Base-by-base conservation (phyloP, 352 stramenopile species). In the Globisporangium rhizosaccharum region DNA sequence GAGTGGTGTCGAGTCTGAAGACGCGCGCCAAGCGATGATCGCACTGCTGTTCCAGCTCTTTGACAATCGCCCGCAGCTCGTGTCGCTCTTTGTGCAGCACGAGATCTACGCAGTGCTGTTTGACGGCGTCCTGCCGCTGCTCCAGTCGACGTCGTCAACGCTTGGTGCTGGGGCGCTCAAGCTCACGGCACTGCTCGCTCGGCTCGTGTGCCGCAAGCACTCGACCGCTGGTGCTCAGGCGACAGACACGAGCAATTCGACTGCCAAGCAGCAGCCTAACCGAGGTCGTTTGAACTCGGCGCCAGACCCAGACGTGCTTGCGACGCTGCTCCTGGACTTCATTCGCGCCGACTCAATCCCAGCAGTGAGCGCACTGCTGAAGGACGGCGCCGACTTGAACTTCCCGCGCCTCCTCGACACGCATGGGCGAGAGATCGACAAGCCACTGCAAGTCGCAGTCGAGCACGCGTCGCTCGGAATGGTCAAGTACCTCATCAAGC, bases 401-500 rank as follows among this genome's bases (percentile, higher is more conserved):
- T 86, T 78, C 26, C 67, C 79, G 3, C 63, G 59, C 15, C 68
- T 76, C 11, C 56, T 77, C 28, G 80, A 90, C 28, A 56, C 70
- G 30, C 47, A 72, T 41, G 79, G 73, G 4, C 59, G 76, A 7
- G 79, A 90, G 26, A 68, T 88, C 33, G 77, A 90, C 20, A 88
- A 87, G 49, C 80, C 82, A 11, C 63, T 94, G 1, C 72, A 87
- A 50, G 68, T 87, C 44, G 85, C 85, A 2, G 71, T 76, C n/a
- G 66, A 82, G 49, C 61, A 72, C 51, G 71, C 75, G 12, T 91
- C 82, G 7, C 64, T 94, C 12, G 62, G 59, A 25, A 92, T 94
- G 82, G 72, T 94, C 39, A 73, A 79, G 3, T 85, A 90, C 45
- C 67, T 94, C 15, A 46, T 92, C n/a, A 90, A 89, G 53, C 76